Base-by-base conservation (phyloP, 1,139 yeast genomes). In the Geotrichum fermentans region DNA sequence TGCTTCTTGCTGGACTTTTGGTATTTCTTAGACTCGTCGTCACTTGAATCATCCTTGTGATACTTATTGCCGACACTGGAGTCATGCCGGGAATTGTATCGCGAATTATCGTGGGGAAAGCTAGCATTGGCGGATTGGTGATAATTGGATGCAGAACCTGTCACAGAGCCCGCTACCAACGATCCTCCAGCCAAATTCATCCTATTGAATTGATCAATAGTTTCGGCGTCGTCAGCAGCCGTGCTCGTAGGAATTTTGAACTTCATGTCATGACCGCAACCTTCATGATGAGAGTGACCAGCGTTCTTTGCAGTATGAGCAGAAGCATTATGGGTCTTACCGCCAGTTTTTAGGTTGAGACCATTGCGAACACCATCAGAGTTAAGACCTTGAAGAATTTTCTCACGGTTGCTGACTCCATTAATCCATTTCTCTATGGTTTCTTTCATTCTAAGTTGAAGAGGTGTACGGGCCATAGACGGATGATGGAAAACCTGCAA, bases 401-500 rank as follows among this genome's bases (percentile, higher is more conserved):
- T 44, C 34, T 45, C 42, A 20, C 40, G 41, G 26, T 52, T 45
- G 22, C 45, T 7, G 2, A 55, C 58, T 6, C 40, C 47, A 26
- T 46, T 45, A 16, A 55, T 22, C 62, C 62, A 59, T 4, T 43
- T 37, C 26, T 55, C 47, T 20, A 59, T 56, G 1, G 53, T 51
- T 16, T 41, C 43, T 18, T 51, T 42, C 62, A 59, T 59, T 30
- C 52, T 47, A 29, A 42, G 46, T 42, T 58, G 62, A 11, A 58
- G 41, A 6, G 52, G 52, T 13, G 58, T 58, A 3, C 47, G 36
- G 8, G 55, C 51, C 26, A 46, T n/a, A 22, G 55, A 52, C 6
- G 62, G 62, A 36, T 59, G 62, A 38, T 59, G 62, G 37, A 59
- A 54, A n/a, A 56, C 58, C 40, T 55, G 53, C 24, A 59, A 45